phyloP scores from a whole-genome alignment of 352 stramenopile genomes.

The Pythium inflatum region DNA sequence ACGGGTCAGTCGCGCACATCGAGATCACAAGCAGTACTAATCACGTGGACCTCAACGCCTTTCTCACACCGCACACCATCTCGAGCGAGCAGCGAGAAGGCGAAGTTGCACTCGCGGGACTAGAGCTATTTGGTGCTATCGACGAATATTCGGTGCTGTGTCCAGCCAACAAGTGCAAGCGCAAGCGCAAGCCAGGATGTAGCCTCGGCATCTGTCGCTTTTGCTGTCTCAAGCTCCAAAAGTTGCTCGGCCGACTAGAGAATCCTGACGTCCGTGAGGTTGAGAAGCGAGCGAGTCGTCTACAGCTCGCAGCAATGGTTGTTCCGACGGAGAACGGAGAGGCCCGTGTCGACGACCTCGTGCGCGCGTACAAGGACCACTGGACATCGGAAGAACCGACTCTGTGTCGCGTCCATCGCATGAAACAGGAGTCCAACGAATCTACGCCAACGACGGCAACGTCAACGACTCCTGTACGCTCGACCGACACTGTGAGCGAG shows the following conservation, averaged over 20 bases:
- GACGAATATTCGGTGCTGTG: slow-evolving; percentile 26
- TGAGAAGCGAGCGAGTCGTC: not conserved
- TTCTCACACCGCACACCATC: slow-evolving; percentile 35
- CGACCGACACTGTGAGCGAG: no score
- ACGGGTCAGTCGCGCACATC: slow-evolving; percentile 42
- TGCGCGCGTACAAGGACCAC: slow-evolving; percentile 8
- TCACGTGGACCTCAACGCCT: slow-evolving; percentile 44
- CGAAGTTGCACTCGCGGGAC: slow-evolving; percentile 35
- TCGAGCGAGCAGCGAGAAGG: slow-evolving; percentile 30
- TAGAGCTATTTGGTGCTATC: slow-evolving; percentile 33
- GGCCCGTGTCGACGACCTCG: slow-evolving; percentile 23
- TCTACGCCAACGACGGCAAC: no score
- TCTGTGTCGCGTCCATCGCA: slow-evolving; percentile 44
- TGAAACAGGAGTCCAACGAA: no score
- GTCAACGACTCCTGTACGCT: no score
- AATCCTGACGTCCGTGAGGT: slow-evolving; percentile 19
- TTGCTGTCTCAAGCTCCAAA: slow-evolving; percentile 60
- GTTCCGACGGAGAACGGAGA: slow-evolving; percentile 1
- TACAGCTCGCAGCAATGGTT: slow-evolving; percentile 39
- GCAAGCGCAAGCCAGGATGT: slow-evolving; percentile 53
- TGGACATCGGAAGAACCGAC: not conserved
- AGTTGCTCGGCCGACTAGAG: slow-evolving; percentile 28
- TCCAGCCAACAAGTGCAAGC: slow-evolving; percentile 43
- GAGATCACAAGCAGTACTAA: not conserved
- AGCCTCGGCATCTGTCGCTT: slow-evolving; percentile 47